A percentile compares a stretch with the other conserved stretches of the same genome.
Conservation (phyloP, 1,284 basidiomycete genomes). For the Tilletiaria anomala region DNA sequence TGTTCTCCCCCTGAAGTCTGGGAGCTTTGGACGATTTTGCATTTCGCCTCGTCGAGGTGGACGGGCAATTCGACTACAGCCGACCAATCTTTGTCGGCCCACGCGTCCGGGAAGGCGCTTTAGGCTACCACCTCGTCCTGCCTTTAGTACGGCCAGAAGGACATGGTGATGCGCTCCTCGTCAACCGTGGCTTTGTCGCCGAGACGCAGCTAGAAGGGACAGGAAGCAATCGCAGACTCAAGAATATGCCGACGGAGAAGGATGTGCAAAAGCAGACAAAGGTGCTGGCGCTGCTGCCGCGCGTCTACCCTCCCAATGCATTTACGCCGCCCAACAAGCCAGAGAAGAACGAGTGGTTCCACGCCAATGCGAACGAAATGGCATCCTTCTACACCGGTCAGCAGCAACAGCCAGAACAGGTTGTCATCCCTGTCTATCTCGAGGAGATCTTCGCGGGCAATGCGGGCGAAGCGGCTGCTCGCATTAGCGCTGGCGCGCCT, state of each 20-base stretch:
- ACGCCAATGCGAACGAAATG: conserved; percentile 72
- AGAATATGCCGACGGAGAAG: neutral
- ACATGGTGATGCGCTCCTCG: conserved; percentile 44
- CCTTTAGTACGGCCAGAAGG: conserved; percentile 56
- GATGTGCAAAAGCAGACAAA: conserved; percentile 26
- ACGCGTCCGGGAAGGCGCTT: conserved; percentile 67
- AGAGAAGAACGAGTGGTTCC: conserved; percentile 63
- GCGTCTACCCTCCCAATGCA: conserved; percentile 44
- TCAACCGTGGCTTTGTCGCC: conserved; percentile 70
- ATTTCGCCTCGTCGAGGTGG: conserved; percentile 22
- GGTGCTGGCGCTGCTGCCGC: conserved; percentile 33
- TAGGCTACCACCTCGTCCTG: conserved; percentile 72
- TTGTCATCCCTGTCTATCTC: conserved; percentile 27
- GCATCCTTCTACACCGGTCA: conserved; percentile 47
- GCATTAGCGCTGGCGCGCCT: conserved; percentile 61
- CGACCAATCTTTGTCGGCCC: conserved; percentile 59
- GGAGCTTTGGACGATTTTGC: conserved; percentile 22
- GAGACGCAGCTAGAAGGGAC: conserved; percentile 40
- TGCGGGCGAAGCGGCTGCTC: conserved; percentile 53
- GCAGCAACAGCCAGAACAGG: neutral
- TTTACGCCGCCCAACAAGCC: conserved; percentile 84
- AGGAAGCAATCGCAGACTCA: conserved; percentile 1
- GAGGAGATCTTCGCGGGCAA: conserved; percentile 49
- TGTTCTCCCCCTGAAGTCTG: too few relatives aligned
- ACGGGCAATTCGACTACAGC: conserved; percentile 49